These are phyloP conservation scores for Penicillium oxalicum DNA, from an alignment of 2,329 filamentous ascomycete genomes.

Conservation along the genomic window DNA sequence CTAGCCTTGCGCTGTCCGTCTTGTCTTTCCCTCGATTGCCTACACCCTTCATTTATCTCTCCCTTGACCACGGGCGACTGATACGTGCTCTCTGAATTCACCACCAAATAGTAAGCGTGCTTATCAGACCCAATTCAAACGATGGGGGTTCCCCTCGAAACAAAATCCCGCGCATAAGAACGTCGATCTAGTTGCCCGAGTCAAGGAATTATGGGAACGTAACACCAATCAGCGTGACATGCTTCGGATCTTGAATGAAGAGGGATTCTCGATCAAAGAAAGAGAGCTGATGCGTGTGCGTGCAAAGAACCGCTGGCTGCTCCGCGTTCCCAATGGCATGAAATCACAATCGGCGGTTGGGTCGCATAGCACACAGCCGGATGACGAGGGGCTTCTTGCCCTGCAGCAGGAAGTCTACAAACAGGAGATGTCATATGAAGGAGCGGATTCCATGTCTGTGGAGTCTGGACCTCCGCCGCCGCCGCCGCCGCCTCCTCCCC, in stretches of 20 bases:
- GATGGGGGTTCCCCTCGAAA: slow-evolving; percentile 73
- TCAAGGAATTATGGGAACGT: slow-evolving; percentile 71
- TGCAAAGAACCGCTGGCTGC: slow-evolving; percentile 60
- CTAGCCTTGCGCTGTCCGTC: too few relatives aligned
- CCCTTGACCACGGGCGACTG: too few relatives aligned
- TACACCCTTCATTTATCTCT: too few relatives aligned
- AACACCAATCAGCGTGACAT: slow-evolving; percentile 70
- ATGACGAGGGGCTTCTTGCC: slow-evolving; percentile 35
- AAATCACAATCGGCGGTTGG: slow-evolving; percentile 37
- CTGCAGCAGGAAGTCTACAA: slow-evolving; percentile 38
- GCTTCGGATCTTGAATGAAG: slow-evolving; percentile 61
- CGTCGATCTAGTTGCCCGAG: slow-evolving; percentile 57
- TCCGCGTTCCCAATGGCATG: slow-evolving; percentile 58
- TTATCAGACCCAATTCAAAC: slow-evolving; percentile 68
- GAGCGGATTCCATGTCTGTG: slow-evolving; percentile 21
- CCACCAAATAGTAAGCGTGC: slow-evolving; percentile 56
- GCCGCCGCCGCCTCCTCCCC: not conserved
- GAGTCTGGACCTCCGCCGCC: slow-evolving; percentile 5
- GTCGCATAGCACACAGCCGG: slow-evolving; percentile 21
- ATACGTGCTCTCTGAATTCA: not conserved
- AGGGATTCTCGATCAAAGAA: slow-evolving; percentile 68
- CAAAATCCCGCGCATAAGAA: slow-evolving; percentile 68
- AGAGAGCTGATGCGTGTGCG: slow-evolving; percentile 66
- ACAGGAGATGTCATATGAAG: slow-evolving; percentile 24
- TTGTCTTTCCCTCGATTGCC: too few relatives aligned